Conservation (phyloP, 2,329 filamentous ascomycete species). For the Penicillium sp. region DNA sequence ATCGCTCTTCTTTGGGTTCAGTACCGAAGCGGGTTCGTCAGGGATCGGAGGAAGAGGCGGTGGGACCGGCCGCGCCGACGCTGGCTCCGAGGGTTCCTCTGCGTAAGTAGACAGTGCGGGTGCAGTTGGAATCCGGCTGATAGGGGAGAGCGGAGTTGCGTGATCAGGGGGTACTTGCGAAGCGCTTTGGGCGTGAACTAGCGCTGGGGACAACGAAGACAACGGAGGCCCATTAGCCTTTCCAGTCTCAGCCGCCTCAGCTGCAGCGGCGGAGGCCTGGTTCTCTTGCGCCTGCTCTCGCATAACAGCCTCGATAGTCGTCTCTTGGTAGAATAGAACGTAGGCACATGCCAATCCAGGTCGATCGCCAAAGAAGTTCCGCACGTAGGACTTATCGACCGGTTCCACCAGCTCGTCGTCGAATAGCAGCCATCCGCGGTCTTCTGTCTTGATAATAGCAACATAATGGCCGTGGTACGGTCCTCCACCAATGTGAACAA, state of each 20-base stretch:
- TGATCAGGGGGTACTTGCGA: constrained; percentile 37
- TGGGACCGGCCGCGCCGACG: constrained; percentile 9
- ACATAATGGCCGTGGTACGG: constrained; percentile 98
- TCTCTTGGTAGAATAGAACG: constrained; percentile 97
- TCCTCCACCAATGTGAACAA: constrained; percentile 94
- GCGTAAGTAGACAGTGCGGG: constrained; percentile 47
- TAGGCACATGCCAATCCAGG: constrained; percentile 90
- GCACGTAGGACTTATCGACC: constrained; percentile 91
- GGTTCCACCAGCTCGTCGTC: constrained; percentile 99
- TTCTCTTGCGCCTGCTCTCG: constrained; percentile 83
- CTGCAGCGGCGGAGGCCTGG: constrained; percentile 36
- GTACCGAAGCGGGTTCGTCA: constrained; percentile 31
- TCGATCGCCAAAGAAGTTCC: constrained; percentile 95
- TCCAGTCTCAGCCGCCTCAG: constrained; percentile 45
- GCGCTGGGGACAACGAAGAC: constrained; percentile 30
- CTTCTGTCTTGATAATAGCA: constrained; percentile 94
- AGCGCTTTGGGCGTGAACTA: constrained; percentile 42
- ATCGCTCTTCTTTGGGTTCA: constrained; percentile 58
- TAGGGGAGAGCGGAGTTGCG: constrained; percentile 32
- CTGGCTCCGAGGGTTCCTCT: constrained; percentile 31
- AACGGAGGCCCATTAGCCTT: constrained; percentile 34
- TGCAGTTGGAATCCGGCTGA: constrained; percentile 42
- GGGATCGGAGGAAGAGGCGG: constrained; percentile 33
- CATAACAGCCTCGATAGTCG: constrained; percentile 62
- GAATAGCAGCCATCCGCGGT: constrained; percentile 91